Base-by-base conservation (phyloP, 805 yeast genomes). In the Sugiyamaella valdiviana region DNA sequence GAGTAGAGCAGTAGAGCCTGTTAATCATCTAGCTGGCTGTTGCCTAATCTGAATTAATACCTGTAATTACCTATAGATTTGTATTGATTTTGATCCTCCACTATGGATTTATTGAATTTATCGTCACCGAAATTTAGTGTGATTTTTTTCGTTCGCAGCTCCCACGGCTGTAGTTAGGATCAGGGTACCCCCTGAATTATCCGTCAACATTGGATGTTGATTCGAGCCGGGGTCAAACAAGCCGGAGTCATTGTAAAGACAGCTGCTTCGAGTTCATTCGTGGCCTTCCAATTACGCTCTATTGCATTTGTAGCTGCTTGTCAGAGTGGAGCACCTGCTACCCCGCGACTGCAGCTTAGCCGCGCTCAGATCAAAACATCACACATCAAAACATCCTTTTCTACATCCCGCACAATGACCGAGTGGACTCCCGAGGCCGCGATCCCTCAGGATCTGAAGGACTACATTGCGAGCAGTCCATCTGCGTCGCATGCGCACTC, bases 401-500 rank as follows among this genome's bases (percentile, higher is more conserved):
- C 41, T 16, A 43, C 40, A 17, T 36, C n/a, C n/a, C 9, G 5
- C 16, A 39, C n/a, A 21, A 39, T 39, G 42, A 21, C 23, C 24
- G 22, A 12, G 40, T 80, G 86, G 86, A 72, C 69, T 20, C 82
- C 82, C 3, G 76, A 78, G 53, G 62, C 63, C 16, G 79, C 77
- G 1, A 68, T 81, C 19, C 85, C 85, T 3, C 64, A 56, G 2
- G 65, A 71, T 15, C 64, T 80, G 42, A 62, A 65, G 53, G 57
- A 54, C 17, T 61, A 76, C 21, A 59, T 79, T 23, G 57, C 47
- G 17, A 46, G 35, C 42, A 48, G 38, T 48, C 52, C 19, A 50
- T 40, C 40, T 14, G 29, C 23, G 32, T 41, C 24, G 36, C 38
- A 51, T 44, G 16, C 50, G 17, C 46, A 55, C 23, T 52, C 53